Evolutionary conservation across 1,284 basidiomycete genomes (phyloP), one percentile per base, ranked within the genome.

Genomic region (Apiotrichum montevideense): DNA sequence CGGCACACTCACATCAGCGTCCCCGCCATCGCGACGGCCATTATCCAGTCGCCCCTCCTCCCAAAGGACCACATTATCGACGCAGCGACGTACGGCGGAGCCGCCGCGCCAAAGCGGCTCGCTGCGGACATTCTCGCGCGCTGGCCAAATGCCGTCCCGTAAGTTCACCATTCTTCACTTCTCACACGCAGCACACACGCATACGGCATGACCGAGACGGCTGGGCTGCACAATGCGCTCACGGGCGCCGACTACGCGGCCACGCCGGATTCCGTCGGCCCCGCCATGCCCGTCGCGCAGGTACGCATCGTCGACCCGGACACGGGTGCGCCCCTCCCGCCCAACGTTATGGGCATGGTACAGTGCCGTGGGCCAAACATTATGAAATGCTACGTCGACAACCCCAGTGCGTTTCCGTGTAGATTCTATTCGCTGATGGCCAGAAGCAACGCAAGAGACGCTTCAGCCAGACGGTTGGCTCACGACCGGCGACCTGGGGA

Each of bases 171-270:
- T 21, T 21, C 21, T 21, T 21, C 21, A 21, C 21, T 21, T 3
- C 45, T 47, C 14, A 54, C 40, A n/a, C 21, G 13, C 50, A 53
- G 56, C 8, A 46, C 56, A 4, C 71, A 74, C 51, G 73, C 70
- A 1, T 75, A 73, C 43, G 73, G 73, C 4, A 58, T 75, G 66
- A 72, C 71, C 0, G 73, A 75, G 64, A 73, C 72, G 3, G 71
- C 70, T 21, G 70, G 69, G 0, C 66, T 71, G 58, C 68, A 71
- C 29, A 67, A 64, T 34, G 68, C 65, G 2, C 52, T 72, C 8
- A 64, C 67, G 7, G 73, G 73, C 0, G 44, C 47, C 6, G 73
- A 75, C 53, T 75, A 72, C 55, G 29, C 68, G 4, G 56, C 58
- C 13, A 54, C 61, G 10, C 54, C 49, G 9, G 56, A 55, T 15